Percentiles rank a stretch among this genome's conserved stretches.
Conservation (phyloP, 345 rosid species). For the Sonneratia alba region DNA sequence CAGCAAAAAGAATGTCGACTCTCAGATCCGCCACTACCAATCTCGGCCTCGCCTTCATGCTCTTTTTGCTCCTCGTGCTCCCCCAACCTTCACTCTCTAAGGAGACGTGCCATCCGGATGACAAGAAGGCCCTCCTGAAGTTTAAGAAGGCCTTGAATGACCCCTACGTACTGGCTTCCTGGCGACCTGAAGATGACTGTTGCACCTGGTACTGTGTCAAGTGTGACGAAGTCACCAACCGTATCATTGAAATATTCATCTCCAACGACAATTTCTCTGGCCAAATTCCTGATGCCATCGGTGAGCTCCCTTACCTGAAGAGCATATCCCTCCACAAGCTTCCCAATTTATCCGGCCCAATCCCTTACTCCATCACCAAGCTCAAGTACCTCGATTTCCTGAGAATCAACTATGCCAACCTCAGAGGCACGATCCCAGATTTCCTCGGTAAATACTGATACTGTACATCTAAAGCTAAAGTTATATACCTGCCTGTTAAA, state of each 20-base stretch:
- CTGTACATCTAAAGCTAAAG: background rate
- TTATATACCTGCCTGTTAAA: no score
- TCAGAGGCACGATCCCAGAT: background rate
- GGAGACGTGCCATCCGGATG: conserved; percentile 8
- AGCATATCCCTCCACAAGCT: background rate
- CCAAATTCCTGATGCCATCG: conserved; percentile 3
- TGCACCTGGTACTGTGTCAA: conserved; percentile 49
- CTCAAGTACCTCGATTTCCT: conserved; percentile 6
- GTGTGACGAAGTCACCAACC: conserved; percentile 48
- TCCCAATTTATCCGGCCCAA: conserved; percentile 10
- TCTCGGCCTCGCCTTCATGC: background rate
- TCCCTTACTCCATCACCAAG: conserved; percentile 1
- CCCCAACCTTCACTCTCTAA: background rate
- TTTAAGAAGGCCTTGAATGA: conserved; percentile 9
- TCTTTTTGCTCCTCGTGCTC: conserved; percentile 7
- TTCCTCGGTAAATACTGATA: background rate
- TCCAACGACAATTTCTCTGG: conserved; percentile 13
- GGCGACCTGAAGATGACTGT: conserved; percentile 21
- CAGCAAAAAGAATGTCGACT: conserved; percentile 9
- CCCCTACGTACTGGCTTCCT: conserved; percentile 12
- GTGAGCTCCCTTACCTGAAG: conserved; percentile 7
- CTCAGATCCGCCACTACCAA: background rate
- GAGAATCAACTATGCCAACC: conserved; percentile 5
- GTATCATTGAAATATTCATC: conserved; percentile 44
- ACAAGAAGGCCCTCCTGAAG: conserved; percentile 9